Base-by-base conservation (phyloP, 2,329 filamentous ascomycete genomes). In the Penicillium digitatum region DNA sequence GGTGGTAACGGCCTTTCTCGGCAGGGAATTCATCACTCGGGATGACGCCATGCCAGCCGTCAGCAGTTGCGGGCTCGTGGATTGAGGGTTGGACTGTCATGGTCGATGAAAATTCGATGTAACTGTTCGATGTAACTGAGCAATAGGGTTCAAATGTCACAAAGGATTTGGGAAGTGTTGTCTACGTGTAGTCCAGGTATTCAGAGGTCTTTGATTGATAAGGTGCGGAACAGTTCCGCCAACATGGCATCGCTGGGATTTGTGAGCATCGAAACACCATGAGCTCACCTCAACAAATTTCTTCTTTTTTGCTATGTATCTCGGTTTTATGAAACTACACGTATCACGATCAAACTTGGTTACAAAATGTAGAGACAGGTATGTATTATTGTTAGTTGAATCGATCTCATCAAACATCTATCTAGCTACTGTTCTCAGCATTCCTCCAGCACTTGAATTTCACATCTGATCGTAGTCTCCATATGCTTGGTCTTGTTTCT, bases 1-100 rank as follows among this genome's bases (percentile, higher is more conserved):
- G 69, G 63, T 83, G 80, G 67, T 83, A 83, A 38, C 81, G 75
- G 44, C 74, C 75, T 35, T 73, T 75, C 59, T 81, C 78, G 2
- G 79, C 77, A 6, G 75, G 73, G 61, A 82, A 83, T 16, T 76
- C 69, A 16, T 74, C 70, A 26, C 71, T 62, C 18, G 75, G 72
- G 54, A 82, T 80, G 46, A 76, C 70, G 51, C 79, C 80, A 59
- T 83, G 80, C 77, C 81, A 83, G 46, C 67, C 64, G 45, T 69
- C 67, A 10, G 57, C 48, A 7, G 66, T 69, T 9, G 52, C 60
- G 35, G 59, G 44, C 9, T 59, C 38, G 26, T 70, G 68, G 42
- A 66, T 60, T 18, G 34, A 10, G 34, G 34, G 10, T 35, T 18
- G n/a, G 9, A 18, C 4, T 35, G n/a, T 18, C 34, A 35, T 35